phyloP scores from a whole-genome alignment of 2,329 filamentous ascomycete species.

The Cladosporium sp. region DNA sequence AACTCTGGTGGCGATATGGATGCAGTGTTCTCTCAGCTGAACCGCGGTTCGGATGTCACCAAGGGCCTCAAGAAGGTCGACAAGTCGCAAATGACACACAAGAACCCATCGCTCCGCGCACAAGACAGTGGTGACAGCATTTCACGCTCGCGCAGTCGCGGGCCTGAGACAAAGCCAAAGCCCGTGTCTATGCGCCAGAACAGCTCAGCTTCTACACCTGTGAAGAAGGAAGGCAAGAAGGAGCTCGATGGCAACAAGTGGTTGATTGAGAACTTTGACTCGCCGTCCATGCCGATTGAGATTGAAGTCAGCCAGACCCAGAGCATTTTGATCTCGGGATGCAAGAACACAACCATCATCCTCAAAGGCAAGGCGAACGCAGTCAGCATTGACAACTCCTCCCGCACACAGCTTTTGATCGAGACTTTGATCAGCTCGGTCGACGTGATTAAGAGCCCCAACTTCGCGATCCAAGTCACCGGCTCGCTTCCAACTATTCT shows the following conservation, averaged over 20 bases:
- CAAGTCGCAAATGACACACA: slow-evolving; percentile 95
- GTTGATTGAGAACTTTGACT: slow-evolving; percentile 94
- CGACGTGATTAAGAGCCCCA: slow-evolving; percentile 92
- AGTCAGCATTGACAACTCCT: slow-evolving; percentile 91
- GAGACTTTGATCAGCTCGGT: slow-evolving; percentile 88
- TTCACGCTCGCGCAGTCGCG: slow-evolving; percentile 74
- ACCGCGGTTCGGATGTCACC: slow-evolving; percentile 85
- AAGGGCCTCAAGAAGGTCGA: slow-evolving; percentile 90
- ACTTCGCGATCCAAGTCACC: slow-evolving; percentile 82
- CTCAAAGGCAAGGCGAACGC: slow-evolving; percentile 93
- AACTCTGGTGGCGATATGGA: slow-evolving; percentile 63
- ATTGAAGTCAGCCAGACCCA: slow-evolving; percentile 81
- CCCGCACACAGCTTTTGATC: slow-evolving; percentile 78
- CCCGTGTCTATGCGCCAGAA: slow-evolving; percentile 52
- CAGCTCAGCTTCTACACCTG: slow-evolving; percentile 28
- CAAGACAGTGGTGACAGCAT: slow-evolving; percentile 56
- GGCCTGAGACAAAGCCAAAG: slow-evolving; percentile 69
- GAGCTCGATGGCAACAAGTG: slow-evolving; percentile 74
- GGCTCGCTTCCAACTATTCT: slow-evolving; percentile 83
- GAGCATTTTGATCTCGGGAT: slow-evolving; percentile 87
- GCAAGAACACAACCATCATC: slow-evolving; percentile 86
- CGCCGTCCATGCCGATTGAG: slow-evolving; percentile 68
- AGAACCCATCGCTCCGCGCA: slow-evolving; percentile 85
- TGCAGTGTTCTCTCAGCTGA: slow-evolving; percentile 89
- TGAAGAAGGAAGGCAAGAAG: slow-evolving; percentile 42